These are phyloP conservation scores for Globisporangium orthogonon DNA, from an alignment of 352 stramenopile species.

Conservation along the genomic window DNA sequence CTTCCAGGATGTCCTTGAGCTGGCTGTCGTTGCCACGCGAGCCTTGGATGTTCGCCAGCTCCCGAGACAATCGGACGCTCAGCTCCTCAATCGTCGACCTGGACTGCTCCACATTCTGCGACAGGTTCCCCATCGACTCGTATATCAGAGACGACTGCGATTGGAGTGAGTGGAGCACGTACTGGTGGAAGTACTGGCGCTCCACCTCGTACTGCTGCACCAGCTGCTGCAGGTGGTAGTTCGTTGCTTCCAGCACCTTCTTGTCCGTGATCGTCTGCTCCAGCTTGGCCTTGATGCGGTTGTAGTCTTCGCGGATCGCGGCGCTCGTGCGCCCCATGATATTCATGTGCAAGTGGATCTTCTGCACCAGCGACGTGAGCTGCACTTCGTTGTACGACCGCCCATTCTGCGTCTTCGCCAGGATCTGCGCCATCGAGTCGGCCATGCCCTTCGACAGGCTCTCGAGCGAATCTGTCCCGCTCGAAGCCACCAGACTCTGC, in stretches of 20 bases:
- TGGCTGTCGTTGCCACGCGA: constrained; percentile 11
- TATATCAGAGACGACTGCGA: constrained; percentile 18
- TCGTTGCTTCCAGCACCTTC: constrained; percentile 21
- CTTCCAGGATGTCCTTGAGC: constrained; percentile 13
- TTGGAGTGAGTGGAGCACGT: constrained; percentile 21
- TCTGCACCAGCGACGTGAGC: constrained; percentile 27
- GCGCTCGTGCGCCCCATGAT: constrained; percentile 33
- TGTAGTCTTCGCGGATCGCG: constrained; percentile 28
- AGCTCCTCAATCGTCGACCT: constrained; percentile 19
- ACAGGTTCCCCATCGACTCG: constrained; percentile 16
- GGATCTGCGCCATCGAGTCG: constrained; percentile 31
- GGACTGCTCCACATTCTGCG: constrained; percentile 15
- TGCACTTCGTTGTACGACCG: constrained; percentile 27
- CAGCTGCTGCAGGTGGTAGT: constrained; percentile 18
- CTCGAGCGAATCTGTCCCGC: constrained; percentile 18
- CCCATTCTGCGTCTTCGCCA: constrained; percentile 23
- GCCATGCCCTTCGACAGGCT: constrained; percentile 24
- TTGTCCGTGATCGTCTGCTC: constrained; percentile 32
- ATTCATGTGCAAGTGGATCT: constrained; percentile 36
- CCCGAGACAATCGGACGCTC: constrained; percentile 9
- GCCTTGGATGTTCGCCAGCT: constrained; percentile 13
- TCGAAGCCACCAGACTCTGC: constrained; percentile 8
- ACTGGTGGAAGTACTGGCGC: constrained; percentile 26
- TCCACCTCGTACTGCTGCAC: constrained; percentile 29
- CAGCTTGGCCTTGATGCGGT: constrained; percentile 24